phyloP scores from a whole-genome alignment of 2,329 filamentous ascomycete species.

The Colletotrichum spinosum region DNA sequence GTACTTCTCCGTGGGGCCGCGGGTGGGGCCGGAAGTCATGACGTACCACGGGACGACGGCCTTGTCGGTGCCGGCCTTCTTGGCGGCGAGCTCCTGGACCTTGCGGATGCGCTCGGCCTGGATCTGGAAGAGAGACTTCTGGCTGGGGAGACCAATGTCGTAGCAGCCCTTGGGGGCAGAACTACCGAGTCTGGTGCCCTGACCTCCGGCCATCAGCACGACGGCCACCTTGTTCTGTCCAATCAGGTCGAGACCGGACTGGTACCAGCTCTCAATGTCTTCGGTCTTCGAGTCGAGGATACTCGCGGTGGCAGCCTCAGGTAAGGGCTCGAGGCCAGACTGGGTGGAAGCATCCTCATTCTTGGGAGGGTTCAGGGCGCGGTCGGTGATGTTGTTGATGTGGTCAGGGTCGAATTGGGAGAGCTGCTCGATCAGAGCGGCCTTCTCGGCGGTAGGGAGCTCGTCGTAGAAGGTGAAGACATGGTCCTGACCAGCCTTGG shows the following conservation, averaged over 20 bases:
- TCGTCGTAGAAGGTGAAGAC: conserved; percentile 88
- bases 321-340: conserved; percentile 83
- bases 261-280: conserved; percentile 87
- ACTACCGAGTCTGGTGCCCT: conserved; percentile 94
- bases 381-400: conserved; percentile 89
- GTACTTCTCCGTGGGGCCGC: conserved; percentile 91
- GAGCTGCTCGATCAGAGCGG: conserved; percentile 83
- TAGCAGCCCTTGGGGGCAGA: conserved; percentile 98
- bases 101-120: conserved; percentile 94
- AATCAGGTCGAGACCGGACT: conserved; percentile 83
- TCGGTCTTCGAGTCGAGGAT: conserved; percentile 87
- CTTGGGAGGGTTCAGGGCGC: conserved; percentile 82
- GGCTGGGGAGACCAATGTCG: conserved; percentile 91
- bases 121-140: conserved; percentile 97
- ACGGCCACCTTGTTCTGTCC: conserved; percentile 82
- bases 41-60: conserved; percentile 95
- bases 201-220: conserved; percentile 96
- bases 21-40: conserved; percentile 97
- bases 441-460: conserved; percentile 79
- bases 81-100: conserved; percentile 82
- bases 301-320: conserved; percentile 86
- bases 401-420: conserved; percentile 82
- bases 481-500: conserved; percentile 80
- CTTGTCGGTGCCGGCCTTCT: conserved; percentile 65
- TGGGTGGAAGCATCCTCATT: conserved; percentile 63